Base-by-base conservation (phyloP, 495 filamentous ascomycete species). In the Podospora tetraspora region DNA sequence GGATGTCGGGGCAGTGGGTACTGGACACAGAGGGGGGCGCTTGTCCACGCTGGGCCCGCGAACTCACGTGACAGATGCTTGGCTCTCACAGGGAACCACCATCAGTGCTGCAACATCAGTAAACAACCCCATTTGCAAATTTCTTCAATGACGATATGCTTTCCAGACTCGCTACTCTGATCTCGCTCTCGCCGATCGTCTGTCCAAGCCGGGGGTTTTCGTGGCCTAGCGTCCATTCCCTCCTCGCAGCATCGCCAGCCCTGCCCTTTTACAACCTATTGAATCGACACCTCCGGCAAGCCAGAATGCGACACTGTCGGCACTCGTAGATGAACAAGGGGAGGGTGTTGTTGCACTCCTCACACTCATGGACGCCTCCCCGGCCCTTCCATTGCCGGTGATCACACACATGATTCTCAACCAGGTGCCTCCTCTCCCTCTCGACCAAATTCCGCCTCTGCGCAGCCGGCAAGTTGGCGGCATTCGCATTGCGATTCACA, bases 291-390 rank as follows among this genome's bases (percentile, higher is more conserved):
- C 68, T 58, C 0, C 72, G 68, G 25, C 77, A 79, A 1, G 66
- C 73, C 76, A 73, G 57, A 5, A 75, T 71, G 23, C 60, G 37
- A 25, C 77, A 79, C 32, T 74, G 69, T 3, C 56, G 57, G 59
- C 77, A 79, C 57, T 79, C 73, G 21, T 75, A 77, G 25, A 79
- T 77, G 62, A 66, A 79, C 0, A 25, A 0, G 0, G 69, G 72
- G 56, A 78, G 70, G 6, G 10, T 19, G 16, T 76, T 4, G n/a
- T 66, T 12, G 25, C 77, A 79, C 57, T 71, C 61, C 34, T 79
- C 75, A n/a, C 77, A 79, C 2, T 27, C 7, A 9, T 69, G 23
- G 3, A 2, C 8, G 16, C 76, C 76, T 0, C 10, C 1, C 0
- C 62, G 70, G 1, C 62, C 43, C n/a, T 29, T 30, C 77, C 77